Conservation (phyloP, 2,329 filamentous ascomycete species). For the Orbilia javanica region DNA sequence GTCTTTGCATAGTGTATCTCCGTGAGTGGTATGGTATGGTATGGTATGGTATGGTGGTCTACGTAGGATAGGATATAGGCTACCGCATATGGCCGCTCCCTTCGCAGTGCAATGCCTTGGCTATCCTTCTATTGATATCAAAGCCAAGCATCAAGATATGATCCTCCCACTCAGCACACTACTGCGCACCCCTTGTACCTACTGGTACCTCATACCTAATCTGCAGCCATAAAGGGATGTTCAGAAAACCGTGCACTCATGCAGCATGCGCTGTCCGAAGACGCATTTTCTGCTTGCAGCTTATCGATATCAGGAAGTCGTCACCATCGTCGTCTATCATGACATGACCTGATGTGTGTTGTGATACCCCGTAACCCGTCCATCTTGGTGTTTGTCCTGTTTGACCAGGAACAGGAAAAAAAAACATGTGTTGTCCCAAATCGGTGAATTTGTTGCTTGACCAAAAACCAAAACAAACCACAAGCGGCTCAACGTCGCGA, state of each 20-base stretch:
- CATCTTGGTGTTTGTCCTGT: constrained; percentile 22
- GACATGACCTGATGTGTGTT: constrained; percentile 14
- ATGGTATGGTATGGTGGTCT: too few species aligned
- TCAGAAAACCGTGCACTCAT: constrained; percentile 10
- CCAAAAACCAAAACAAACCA: constrained; percentile 57
- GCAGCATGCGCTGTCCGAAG: constrained; percentile 42
- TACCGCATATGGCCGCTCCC: background rate
- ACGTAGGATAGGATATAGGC: too few species aligned
- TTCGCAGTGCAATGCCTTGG: background rate
- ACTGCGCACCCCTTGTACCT: constrained; percentile 2
- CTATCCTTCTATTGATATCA: background rate
- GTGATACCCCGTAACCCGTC: background rate
- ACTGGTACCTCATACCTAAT: background rate
- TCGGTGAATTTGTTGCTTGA: constrained; percentile 3
- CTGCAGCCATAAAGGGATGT: constrained; percentile 14
- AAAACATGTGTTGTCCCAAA: constrained; percentile 21
- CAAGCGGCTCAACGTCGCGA: constrained; percentile 45
- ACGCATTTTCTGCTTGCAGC: constrained; percentile 11
- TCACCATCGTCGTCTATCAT: background rate
- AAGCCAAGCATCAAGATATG: background rate
- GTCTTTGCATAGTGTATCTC: too few species aligned
- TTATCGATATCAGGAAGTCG: constrained; percentile 29
- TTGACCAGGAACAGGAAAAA: constrained; percentile 6
- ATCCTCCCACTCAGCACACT: too few species aligned
- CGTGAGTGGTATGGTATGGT: too few species aligned